Conservation (phyloP, 352 stramenopile species). For the Elongisporangium undulatum region DNA sequence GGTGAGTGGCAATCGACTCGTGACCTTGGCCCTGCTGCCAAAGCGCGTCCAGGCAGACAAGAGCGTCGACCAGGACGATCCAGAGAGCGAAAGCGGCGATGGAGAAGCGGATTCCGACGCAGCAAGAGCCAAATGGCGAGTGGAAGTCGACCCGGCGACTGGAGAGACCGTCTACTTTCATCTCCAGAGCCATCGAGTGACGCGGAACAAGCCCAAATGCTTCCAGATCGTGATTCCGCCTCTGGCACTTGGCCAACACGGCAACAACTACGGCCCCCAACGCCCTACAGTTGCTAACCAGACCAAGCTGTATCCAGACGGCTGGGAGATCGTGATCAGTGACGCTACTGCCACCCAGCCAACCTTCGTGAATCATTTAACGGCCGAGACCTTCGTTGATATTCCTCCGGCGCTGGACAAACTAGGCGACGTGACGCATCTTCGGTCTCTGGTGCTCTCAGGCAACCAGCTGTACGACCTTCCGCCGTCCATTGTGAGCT, state of each 20-base stretch:
- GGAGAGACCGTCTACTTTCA: slow-evolving; percentile 53
- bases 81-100: slow-evolving; percentile 8
- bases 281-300: slow-evolving; percentile 9
- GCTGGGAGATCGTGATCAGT: slow-evolving; percentile 43
- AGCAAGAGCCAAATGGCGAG: slow-evolving; percentile 29
- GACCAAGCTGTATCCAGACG: slow-evolving; percentile 24
- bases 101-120: slow-evolving; percentile 20
- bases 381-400: slow-evolving; percentile 15
- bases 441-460: slow-evolving; percentile 43
- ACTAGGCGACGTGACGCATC: slow-evolving; percentile 33
- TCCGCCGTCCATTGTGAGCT: slow-evolving; percentile 54
- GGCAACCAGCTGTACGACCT: slow-evolving; percentile 61
- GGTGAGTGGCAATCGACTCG: slow-evolving; percentile 52
- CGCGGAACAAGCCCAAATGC: slow-evolving; percentile 42
- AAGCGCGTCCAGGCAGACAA: slow-evolving; percentile 10
- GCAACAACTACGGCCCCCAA: not conserved
- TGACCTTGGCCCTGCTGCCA: slow-evolving; percentile 52
- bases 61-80: slow-evolving; percentile 12
- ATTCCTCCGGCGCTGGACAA: slow-evolving; percentile 52
- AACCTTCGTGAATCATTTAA: slow-evolving; percentile 47
- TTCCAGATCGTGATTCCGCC: slow-evolving; percentile 46
- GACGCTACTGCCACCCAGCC: slow-evolving; percentile 28
- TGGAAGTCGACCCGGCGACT: slow-evolving; percentile 49
- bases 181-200: slow-evolving; percentile 35
- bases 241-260: slow-evolving; percentile 20